Base-by-base conservation (phyloP, 495 filamentous ascomycete species). In the Podospora sp. region DNA sequence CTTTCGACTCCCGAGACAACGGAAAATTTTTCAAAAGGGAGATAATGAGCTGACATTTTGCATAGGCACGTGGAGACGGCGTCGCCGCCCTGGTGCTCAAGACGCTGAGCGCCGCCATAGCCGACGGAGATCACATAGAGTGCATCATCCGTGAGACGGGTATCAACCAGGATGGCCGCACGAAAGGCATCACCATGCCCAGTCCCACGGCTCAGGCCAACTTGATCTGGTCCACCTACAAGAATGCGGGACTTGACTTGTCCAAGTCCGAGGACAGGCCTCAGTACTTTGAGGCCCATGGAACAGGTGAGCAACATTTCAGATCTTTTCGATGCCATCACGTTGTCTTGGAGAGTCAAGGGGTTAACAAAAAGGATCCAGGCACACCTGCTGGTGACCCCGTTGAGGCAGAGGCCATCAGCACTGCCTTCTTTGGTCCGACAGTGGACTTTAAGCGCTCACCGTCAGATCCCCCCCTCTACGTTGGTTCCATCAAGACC, bases 31-130 rank as follows among this genome's bases (percentile, higher is more conserved):
- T n/a, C n/a, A n/a, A n/a, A n/a, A n/a, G n/a, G n/a, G n/a, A n/a
- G n/a, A n/a, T n/a, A n/a, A n/a, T n/a, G n/a, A n/a, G n/a, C n/a
- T n/a, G n/a, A n/a, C n/a, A n/a, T n/a, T n/a, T n/a, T n/a, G n/a
- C n/a, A n/a, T n/a, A n/a, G n/a, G n/a, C 75, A 0, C 76, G 89
- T 6, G 90, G 80, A 1, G 90, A 92, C 66, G 89, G 82, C 1
- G 67, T 89, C 12, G 79, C 76, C 29, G 77, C 77, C 1, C 36
- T 90, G 0, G 75, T 84, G 5, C 46, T 92, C 1, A 91, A 91
- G 73, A 72, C 67, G 8, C 72, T 90, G 0, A 60, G 59, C 2
- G 79, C 83, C 52, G 89, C 84, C 6, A 53, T 85, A 4, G 50
- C 63, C 1, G 79, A 84, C 63, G 77, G 78, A 4, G 80, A 86